These are phyloP conservation scores for Aaosphaeria pasadenensis DNA, from an alignment of 2,329 filamentous ascomycete species.

Conservation along the genomic window DNA sequence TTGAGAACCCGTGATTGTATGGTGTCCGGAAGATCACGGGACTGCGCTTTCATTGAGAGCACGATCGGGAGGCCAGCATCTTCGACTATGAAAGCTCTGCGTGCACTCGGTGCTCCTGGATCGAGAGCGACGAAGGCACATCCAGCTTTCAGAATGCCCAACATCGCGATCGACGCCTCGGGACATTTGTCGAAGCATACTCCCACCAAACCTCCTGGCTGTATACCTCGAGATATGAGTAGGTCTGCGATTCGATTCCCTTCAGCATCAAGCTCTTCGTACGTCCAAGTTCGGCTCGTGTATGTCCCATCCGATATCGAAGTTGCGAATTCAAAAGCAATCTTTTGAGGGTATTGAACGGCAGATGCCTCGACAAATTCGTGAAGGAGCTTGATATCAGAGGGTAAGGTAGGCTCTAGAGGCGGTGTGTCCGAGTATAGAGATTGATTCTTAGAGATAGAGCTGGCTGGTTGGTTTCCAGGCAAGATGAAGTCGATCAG, in stretches of 20 bases:
- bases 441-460: slow-evolving; percentile 30
- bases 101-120: slow-evolving; percentile 65
- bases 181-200: slow-evolving; percentile 83
- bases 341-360: slow-evolving; percentile 51
- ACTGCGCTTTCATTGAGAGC: slow-evolving; percentile 54
- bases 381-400: slow-evolving; percentile 64
- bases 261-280: slow-evolving; percentile 65
- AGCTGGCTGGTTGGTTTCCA: slow-evolving; percentile 39
- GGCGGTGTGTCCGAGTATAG: slow-evolving; percentile 68
- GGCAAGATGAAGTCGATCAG: slow-evolving; percentile 59
- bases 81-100: slow-evolving; percentile 73
- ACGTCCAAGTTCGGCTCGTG: slow-evolving; percentile 65
- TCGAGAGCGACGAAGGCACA: slow-evolving; percentile 81
- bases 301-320: slow-evolving; percentile 49
- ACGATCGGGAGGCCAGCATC: slow-evolving; percentile 69
- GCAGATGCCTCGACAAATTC: slow-evolving; percentile 72
- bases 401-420: slow-evolving; percentile 54
- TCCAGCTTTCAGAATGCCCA: slow-evolving; percentile 79
- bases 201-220: slow-evolving; percentile 63
- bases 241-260: slow-evolving; percentile 72
- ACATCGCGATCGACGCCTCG: slow-evolving; percentile 76
- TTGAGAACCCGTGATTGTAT: slow-evolving; percentile 42
- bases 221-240: slow-evolving; percentile 50
- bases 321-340: slow-evolving; percentile 73
- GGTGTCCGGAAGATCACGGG: slow-evolving; percentile 34